Evolutionary conservation across 2,329 filamentous ascomycete species (phyloP).

Genomic region (Colletotrichum sp.): DNA sequence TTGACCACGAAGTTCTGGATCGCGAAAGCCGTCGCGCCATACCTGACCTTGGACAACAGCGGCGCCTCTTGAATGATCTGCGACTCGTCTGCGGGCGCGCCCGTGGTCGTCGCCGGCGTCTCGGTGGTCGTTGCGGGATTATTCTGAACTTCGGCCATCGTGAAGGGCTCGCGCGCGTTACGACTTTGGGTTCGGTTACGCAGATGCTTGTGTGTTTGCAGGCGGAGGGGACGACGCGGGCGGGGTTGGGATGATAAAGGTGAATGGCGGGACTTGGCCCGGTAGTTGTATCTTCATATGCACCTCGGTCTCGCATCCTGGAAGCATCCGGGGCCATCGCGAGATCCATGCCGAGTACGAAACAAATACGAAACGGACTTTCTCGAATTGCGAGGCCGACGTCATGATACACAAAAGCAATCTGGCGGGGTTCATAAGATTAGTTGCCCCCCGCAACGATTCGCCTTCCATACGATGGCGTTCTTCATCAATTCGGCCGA

Average conservation of each 20-base stretch:
- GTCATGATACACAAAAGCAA: background rate
- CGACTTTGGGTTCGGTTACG: background rate
- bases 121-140: background rate
- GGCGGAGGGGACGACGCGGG: background rate
- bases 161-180: background rate
- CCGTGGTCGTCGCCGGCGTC: background rate
- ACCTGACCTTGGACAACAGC: slow-evolving; percentile 1
- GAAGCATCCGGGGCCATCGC: background rate
- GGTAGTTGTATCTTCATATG: slow-evolving; percentile 14
- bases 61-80: background rate
- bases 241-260: slow-evolving; percentile 5
- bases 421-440: background rate
- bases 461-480: background rate
- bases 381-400: background rate
- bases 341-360: slow-evolving; percentile 16
- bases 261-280: slow-evolving; percentile 1
- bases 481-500: background rate
- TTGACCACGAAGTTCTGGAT: slow-evolving; percentile 13
- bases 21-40: slow-evolving; percentile 8
- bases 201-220: slow-evolving; percentile 7
- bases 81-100: background rate
- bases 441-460: background rate
- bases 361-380: slow-evolving; percentile 6
- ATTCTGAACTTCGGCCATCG: slow-evolving; percentile 12
- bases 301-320: slow-evolving; percentile 8